Evolutionary conservation across 306 rosid species (phyloP).

Genomic region (Dicorynia guianensis): DNA sequence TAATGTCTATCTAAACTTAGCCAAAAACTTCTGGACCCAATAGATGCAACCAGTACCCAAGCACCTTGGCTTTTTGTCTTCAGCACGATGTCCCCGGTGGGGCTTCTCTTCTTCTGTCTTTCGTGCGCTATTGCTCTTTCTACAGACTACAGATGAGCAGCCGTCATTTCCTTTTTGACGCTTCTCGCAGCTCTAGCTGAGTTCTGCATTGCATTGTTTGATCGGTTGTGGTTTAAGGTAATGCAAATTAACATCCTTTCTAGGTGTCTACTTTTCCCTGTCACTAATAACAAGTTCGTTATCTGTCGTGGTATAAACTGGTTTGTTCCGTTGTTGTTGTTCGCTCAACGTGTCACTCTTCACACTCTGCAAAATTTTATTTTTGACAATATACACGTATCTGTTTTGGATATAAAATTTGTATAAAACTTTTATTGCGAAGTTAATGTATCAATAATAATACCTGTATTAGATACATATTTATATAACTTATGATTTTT

Average conservation of each 20-base stretch:
- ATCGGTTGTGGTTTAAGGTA: too few relatives aligned
- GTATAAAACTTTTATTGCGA: too few relatives aligned
- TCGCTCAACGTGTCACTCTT: background rate
- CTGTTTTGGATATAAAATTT: too few relatives aligned
- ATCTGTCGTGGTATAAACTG: background rate
- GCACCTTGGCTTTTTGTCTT: too few relatives aligned
- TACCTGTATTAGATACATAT: too few relatives aligned
- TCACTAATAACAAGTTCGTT: background rate
- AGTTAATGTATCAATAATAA: too few relatives aligned
- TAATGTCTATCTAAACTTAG: background rate
- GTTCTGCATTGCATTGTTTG: background rate
- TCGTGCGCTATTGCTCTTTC: background rate
- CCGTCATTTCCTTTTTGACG: too few relatives aligned
- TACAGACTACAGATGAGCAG: too few relatives aligned
- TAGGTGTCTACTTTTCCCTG: background rate
- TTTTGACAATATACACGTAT: too few relatives aligned
- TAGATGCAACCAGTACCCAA: too few relatives aligned
- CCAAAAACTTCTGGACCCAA: too few relatives aligned
- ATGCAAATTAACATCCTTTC: background rate
- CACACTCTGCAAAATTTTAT: background rate
- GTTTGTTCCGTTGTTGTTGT: background rate
- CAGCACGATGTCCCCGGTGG: constrained; percentile 32
- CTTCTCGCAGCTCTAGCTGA: background rate
- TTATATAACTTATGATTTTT: too few relatives aligned
- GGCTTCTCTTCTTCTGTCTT: background rate